Conservation (phyloP, 1,284 basidiomycete species). For the Porogramme epimiltina region DNA sequence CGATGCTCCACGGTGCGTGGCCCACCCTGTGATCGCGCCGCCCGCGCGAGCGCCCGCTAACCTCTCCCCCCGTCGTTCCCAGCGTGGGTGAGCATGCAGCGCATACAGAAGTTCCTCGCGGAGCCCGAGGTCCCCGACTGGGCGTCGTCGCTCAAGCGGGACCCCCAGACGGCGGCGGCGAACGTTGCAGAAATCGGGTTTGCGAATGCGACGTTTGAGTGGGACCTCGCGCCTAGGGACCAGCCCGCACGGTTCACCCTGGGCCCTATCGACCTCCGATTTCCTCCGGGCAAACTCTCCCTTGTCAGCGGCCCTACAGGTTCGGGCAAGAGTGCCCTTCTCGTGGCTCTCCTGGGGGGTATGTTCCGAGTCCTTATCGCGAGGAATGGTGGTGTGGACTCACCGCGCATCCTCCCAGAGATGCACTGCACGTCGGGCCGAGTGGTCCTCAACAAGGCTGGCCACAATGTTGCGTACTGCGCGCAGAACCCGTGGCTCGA, state of each 20-base stretch:
- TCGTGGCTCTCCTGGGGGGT: slow-evolving; percentile 71
- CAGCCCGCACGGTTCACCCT: slow-evolving; percentile 46
- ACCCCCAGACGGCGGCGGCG: slow-evolving; percentile 12
- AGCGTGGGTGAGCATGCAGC: slow-evolving; percentile 74
- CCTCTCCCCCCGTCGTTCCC: too few relatives aligned
- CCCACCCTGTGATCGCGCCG: not conserved
- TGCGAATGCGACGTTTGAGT: slow-evolving; percentile 54
- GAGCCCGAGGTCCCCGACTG: slow-evolving; percentile 69
- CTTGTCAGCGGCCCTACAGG: slow-evolving; percentile 78
- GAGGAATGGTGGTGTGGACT: not conserved
- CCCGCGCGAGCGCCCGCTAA: slow-evolving; percentile 5
- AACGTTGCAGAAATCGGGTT: slow-evolving; percentile 48
- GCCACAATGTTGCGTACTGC: slow-evolving; percentile 65
- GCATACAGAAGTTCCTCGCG: slow-evolving; percentile 61
- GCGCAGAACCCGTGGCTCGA: slow-evolving; percentile 72
- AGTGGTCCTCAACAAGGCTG: slow-evolving; percentile 65
- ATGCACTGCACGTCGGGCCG: slow-evolving; percentile 66
- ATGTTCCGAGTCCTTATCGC: slow-evolving; percentile 17
- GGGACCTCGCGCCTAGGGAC: slow-evolving; percentile 44
- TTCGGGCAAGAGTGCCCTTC: slow-evolving; percentile 75
- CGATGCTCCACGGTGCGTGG: slow-evolving; percentile 57
- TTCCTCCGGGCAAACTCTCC: slow-evolving; percentile 61
- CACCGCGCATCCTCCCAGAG: slow-evolving; percentile 42
- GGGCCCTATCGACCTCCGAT: slow-evolving; percentile 59
- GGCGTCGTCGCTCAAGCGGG: slow-evolving; percentile 56